Percentiles rank a stretch among this genome's conserved stretches.
Conservation (phyloP, 2,329 filamentous ascomycete species). For the Stagonosporopsis cucurbitacearum region DNA sequence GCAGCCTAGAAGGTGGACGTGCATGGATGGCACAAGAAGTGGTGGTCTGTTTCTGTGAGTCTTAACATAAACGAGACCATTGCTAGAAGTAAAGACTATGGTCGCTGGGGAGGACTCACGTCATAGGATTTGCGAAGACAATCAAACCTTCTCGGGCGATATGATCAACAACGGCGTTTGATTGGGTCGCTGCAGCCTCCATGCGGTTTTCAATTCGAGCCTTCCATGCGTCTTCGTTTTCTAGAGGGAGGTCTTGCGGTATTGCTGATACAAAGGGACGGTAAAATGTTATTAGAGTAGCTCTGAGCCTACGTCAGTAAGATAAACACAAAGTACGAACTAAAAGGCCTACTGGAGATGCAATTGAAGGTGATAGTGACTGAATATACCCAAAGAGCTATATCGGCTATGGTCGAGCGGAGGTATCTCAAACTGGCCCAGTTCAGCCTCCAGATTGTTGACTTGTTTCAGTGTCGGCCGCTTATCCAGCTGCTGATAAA, state of each 20-base stretch:
- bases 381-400: not conserved
- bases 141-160: conserved; percentile 12
- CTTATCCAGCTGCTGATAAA: conserved; percentile 2
- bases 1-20: conserved; percentile 8
- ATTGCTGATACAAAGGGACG: conserved; percentile 4
- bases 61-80: not conserved
- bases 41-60: not conserved
- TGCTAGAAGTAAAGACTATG: not conserved
- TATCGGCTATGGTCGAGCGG: too few relatives aligned
- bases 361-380: conserved; percentile 7
- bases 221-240: not conserved
- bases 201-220: conserved; percentile 1
- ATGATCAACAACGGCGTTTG: conserved; percentile 5
- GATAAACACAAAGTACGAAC: not conserved
- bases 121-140: conserved; percentile 12
- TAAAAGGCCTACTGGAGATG: conserved; percentile 12
- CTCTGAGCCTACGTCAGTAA: not conserved
- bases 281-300: conserved; percentile 13
- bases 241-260: not conserved
- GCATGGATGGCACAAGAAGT: conserved; percentile 12
- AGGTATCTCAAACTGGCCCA: not conserved
- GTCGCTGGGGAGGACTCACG: conserved; percentile 1
- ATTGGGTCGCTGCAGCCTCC: conserved; percentile 8
- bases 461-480: not conserved
- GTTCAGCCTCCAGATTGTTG: not conserved